Base-by-base conservation (phyloP, 2,329 filamentous ascomycete genomes). In the Talaromyces sp. region DNA sequence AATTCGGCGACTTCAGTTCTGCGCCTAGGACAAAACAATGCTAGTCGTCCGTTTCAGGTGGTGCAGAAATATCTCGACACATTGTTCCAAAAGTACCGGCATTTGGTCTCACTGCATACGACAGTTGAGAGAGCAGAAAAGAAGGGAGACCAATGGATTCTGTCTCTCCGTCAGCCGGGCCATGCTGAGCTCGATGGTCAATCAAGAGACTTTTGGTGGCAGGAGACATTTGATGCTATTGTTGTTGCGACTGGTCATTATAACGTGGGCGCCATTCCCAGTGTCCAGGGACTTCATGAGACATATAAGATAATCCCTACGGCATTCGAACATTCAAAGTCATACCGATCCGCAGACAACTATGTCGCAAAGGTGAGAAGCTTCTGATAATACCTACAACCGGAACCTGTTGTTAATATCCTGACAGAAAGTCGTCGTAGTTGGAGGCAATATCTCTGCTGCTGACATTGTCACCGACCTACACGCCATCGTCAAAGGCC, bases 221-320 rank as follows among this genome's bases (percentile, higher is more conserved):
- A 70, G 27, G 73, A 80, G 63, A 65, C 62, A 0, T 79, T 79
- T 27, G 77, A 81, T 64, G 78, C 77, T 0, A 59, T 80, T 0
- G 68, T 80, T 14, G 75, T 79, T 36, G 78, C 78, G 0, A 74
- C 69, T 0, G 78, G 78, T 0, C 77, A 80, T 62, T 80, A 78
- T 61, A 72, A 71, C 44, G 67, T 80, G 2, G 78, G 78, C 0
- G 72, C 69, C 53, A 67, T 80, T 4, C 78, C 78, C 0, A 63
- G 70, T 0, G 73, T 80, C 7, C 61, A 68, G 0, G 78, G 78
- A 0, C 61, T 81, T 0, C 44, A 61, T 3, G 70, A 71, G 14
- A 75, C 69, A 23, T 69, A 74, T 16, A 58, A 66, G 52, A 63
- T 61, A 2, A 71, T 70, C 53, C 76, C 77, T 0, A 69, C 68